Percentiles rank a stretch among this genome's conserved stretches.
These are phyloP conservation scores for Angomonas ambiguus DNA, from an alignment of 208 protist genomes.

Conservation along the genomic window DNA sequence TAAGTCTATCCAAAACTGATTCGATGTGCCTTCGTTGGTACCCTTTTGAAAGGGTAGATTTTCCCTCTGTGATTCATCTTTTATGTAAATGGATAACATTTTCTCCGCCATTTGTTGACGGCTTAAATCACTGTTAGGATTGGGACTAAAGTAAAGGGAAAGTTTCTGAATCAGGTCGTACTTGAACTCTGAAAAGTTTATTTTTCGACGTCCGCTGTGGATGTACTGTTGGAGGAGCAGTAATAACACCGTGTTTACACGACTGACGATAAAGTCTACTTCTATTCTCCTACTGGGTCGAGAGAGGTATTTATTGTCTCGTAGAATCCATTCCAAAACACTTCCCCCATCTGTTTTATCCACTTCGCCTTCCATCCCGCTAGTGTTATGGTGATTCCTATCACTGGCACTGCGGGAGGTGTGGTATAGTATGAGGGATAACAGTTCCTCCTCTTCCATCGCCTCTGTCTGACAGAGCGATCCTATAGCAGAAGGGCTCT, in stretches of 20 bases:
- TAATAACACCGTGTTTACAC: background rate
- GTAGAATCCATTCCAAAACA: too few species aligned
- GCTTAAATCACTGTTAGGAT: background rate
- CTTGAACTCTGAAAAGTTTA: constrained; percentile 4
- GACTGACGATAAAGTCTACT: background rate
- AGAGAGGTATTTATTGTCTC: too few species aligned
- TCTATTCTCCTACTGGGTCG: background rate
- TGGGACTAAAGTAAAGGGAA: background rate
- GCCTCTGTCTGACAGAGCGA: background rate
- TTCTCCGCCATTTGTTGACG: background rate
- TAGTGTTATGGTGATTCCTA: too few species aligned
- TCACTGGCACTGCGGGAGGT: too few species aligned
- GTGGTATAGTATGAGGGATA: too few species aligned
- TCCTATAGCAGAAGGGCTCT: background rate
- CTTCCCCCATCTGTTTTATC: background rate
- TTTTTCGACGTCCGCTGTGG: background rate
- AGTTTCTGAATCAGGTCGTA: background rate
- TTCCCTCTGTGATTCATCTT: background rate
- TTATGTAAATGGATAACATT: background rate
- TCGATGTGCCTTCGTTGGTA: too few species aligned
- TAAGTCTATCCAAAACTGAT: too few species aligned
- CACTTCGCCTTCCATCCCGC: too few species aligned
- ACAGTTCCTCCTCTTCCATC: background rate
- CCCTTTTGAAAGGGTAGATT: background rate
- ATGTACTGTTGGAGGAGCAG: background rate